Base-by-base conservation (phyloP, 169 alveolate genomes). In the Babesia ovata region DNA sequence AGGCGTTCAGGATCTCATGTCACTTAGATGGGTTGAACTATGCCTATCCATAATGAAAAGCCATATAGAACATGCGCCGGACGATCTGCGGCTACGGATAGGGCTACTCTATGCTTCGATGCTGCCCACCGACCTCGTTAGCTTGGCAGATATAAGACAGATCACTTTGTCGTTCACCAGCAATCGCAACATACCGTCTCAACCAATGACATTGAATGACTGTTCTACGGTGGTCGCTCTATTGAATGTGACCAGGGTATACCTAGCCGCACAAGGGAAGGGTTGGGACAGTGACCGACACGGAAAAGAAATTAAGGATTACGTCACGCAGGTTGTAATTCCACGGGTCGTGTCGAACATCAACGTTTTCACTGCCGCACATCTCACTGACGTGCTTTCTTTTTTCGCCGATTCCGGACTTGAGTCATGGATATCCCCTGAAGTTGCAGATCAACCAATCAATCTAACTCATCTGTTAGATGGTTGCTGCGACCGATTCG, bases 341-440 rank as follows among this genome's bases (percentile, higher is more conserved):
- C 67, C 65, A 1, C 57, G n/a, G 21, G 33, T 53, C 6, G 42
- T 26, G 42, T 19, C 19, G 54, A 11, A 67, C 36, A 54, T 67
- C 0, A 3, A 49, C 22, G 53, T 52, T 9, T 67, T 67, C 36
- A 67, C 63, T 0, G 76, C 76, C 22, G 24, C 54, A 4, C 76
- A 67, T 22, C 22, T 54, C 45, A 52, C 76, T 45, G 63, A 50
- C 22, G 66, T 53, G 48, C 39, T 67, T 9, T 36, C 58, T 13
- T 50, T 67, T n/a, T n/a, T 67, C 44, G 50, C 63, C 14, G 52
- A 66, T 2, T 36, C 75, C 17, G 54, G 54, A 16, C 12, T 66
- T 12, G 36, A 19, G 14, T 2, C 39, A 33, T 33, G 14, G 50
- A 17, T 17, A 16, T 4, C n/a, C n/a, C 50, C 50, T 45, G 50